Evolutionary conservation across 2,329 filamentous ascomycete genomes (phyloP).

Genomic region (Colletotrichum tabaci): DNA sequence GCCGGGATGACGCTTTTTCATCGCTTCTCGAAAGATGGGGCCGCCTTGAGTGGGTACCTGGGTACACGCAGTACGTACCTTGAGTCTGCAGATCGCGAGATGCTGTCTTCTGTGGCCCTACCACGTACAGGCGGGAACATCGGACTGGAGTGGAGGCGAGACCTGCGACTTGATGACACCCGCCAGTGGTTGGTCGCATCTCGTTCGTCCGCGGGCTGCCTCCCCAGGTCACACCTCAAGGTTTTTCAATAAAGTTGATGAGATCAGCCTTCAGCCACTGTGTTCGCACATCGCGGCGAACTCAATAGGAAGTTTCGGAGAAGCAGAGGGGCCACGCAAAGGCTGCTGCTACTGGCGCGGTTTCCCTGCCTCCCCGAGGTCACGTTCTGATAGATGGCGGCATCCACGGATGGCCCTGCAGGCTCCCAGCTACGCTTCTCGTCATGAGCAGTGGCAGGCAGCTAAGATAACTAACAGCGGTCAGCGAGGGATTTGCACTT

Average conservation of each 20-base stretch:
- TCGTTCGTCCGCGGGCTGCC: slow-evolving; percentile 13
- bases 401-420: slow-evolving; percentile 30
- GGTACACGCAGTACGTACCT: neutral
- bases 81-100: slow-evolving; percentile 28
- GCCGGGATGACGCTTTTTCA: slow-evolving; percentile 18
- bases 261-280: neutral
- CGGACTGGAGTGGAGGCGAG: slow-evolving; percentile 28
- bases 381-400: neutral
- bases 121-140: slow-evolving; percentile 29
- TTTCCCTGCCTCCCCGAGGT: neutral
- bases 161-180: neutral
- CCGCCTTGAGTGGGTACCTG: neutral
- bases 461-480: slow-evolving; percentile 3
- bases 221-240: neutral
- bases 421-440: slow-evolving; percentile 14
- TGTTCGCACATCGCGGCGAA: neutral
- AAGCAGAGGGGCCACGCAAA: neutral
- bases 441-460: slow-evolving; percentile 4
- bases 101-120: neutral
- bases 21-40: slow-evolving; percentile 4
- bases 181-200: neutral
- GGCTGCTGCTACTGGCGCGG: neutral
- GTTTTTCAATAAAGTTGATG: neutral
- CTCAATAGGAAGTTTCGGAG: neutral
- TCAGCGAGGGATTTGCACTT: slow-evolving; percentile 4